These are phyloP conservation scores for Phytophthora fragariae DNA, from an alignment of 352 stramenopile species.

Conservation along the genomic window DNA sequence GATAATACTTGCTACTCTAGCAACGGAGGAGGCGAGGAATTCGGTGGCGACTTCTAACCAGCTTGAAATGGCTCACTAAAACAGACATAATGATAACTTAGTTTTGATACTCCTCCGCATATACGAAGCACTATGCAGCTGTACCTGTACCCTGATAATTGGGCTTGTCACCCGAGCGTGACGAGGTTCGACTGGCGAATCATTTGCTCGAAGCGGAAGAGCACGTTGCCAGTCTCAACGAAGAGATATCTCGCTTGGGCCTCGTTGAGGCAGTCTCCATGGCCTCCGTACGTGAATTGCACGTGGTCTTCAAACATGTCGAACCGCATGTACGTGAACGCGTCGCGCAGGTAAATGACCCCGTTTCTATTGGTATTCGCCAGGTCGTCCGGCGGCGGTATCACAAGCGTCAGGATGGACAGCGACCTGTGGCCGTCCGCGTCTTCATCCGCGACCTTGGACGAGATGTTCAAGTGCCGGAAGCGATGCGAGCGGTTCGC, in stretches of 20 bases:
- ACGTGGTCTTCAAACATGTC: conserved; percentile 44
- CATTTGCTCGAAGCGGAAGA: conserved; percentile 57
- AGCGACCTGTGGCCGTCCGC: conserved; percentile 34
- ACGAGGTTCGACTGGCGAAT: conserved; percentile 43
- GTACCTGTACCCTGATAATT: not conserved
- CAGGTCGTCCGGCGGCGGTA: conserved; percentile 37
- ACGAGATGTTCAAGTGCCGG: conserved; percentile 47
- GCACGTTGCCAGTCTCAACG: conserved; percentile 46
- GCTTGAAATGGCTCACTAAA: not conserved
- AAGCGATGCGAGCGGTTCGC: conserved; percentile 43
- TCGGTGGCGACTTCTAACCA: conserved; percentile 42
- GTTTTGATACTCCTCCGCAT: not conserved
- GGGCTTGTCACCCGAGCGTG: conserved; percentile 23
- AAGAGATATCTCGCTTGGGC: conserved; percentile 50
- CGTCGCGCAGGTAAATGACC: conserved; percentile 48
- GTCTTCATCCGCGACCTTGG: conserved; percentile 45
- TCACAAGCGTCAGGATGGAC: conserved; percentile 43
- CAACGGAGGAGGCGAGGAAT: conserved; percentile 36
- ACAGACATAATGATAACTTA: conserved; percentile 27
- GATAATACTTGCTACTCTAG: conserved; percentile 9
- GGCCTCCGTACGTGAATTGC: conserved; percentile 52
- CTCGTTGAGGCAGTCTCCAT: conserved; percentile 46
- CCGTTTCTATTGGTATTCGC: conserved; percentile 39
- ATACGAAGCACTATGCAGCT: not conserved
- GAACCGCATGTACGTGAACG: conserved; percentile 59